Percentiles rank a stretch among this genome's conserved stretches.
phyloP scores from a whole-genome alignment of 2,329 filamentous ascomycete species.

The Monilinia aucupariae region DNA sequence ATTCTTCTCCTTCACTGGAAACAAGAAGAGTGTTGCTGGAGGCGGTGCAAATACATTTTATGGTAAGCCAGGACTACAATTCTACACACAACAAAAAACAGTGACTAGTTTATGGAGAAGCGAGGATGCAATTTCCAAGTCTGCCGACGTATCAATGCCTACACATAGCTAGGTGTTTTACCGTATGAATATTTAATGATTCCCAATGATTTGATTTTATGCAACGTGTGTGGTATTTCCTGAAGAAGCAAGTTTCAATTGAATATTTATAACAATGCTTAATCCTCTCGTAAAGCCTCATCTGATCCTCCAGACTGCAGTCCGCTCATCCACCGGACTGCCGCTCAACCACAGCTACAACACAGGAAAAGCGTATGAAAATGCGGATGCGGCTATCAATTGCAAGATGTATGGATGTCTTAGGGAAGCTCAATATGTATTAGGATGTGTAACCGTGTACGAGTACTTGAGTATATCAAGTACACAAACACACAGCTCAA shows the following conservation, averaged over 20 bases:
- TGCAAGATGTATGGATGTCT: too few species aligned
- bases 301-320: neutral
- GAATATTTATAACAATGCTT: neutral
- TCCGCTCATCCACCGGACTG: neutral
- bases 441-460: too few species aligned
- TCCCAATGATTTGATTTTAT: neutral
- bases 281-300: neutral
- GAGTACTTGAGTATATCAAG: too few species aligned
- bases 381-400: neutral
- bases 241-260: neutral
- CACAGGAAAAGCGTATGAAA: neutral
- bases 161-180: constrained; percentile 42
- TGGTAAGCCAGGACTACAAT: constrained; percentile 83
- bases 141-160: constrained; percentile 87
- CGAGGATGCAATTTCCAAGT: constrained; percentile 77
- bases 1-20: constrained; percentile 68
- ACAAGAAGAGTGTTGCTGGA: constrained; percentile 88
- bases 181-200: constrained; percentile 9
- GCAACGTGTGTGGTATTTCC: neutral
- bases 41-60: constrained; percentile 94
- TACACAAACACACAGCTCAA: too few species aligned
- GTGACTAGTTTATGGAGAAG: constrained; percentile 88
- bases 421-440: too few species aligned
- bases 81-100: constrained; percentile 97
- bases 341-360: neutral